Percentiles rank a stretch among this genome's conserved stretches.
phyloP scores from a whole-genome alignment of 75 land plant species.

The Pinus tabuliformis region DNA sequence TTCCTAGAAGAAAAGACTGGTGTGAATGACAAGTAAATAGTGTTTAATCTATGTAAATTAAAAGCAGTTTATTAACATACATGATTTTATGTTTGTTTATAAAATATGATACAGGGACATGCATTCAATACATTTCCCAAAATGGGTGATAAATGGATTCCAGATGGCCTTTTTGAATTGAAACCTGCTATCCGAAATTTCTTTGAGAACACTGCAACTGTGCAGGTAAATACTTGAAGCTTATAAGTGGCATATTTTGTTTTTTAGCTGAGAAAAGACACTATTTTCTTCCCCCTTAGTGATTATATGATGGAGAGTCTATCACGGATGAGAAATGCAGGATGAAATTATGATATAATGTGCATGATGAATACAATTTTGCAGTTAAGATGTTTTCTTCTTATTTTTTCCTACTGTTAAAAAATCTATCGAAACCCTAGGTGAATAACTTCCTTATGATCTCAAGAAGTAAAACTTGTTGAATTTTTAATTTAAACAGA shows the following conservation, averaged over 20 bases:
- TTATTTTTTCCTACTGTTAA: no score
- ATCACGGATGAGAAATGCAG: no score
- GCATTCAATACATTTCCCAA: slow-evolving; percentile 98
- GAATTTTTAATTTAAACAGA: no score
- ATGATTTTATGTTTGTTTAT: slow-evolving; percentile 1
- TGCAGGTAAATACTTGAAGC: slow-evolving; percentile 61
- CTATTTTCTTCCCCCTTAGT: not conserved
- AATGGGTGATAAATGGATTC: slow-evolving; percentile 98
- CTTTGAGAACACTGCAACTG: slow-evolving; percentile 95
- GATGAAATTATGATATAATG: no score
- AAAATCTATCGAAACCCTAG: no score
- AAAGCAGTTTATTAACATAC: not conserved
- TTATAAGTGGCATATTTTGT: not conserved
- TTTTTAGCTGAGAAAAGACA: not conserved
- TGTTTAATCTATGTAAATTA: not conserved
- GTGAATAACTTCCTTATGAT: no score
- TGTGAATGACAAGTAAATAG: not conserved
- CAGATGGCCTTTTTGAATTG: slow-evolving; percentile 84
- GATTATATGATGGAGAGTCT: no score
- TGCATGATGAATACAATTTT: slow-evolving; percentile 1
- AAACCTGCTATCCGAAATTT: slow-evolving; percentile 76
- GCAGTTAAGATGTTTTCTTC: no score
- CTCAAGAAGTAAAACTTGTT: no score
- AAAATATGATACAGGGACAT: slow-evolving; percentile 62
- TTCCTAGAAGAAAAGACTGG: not conserved